Percentiles rank a stretch among this genome's conserved stretches.
Conservation (phyloP, 176 grass and related monocot genomes). For the Chrysopogon serrulatus region DNA sequence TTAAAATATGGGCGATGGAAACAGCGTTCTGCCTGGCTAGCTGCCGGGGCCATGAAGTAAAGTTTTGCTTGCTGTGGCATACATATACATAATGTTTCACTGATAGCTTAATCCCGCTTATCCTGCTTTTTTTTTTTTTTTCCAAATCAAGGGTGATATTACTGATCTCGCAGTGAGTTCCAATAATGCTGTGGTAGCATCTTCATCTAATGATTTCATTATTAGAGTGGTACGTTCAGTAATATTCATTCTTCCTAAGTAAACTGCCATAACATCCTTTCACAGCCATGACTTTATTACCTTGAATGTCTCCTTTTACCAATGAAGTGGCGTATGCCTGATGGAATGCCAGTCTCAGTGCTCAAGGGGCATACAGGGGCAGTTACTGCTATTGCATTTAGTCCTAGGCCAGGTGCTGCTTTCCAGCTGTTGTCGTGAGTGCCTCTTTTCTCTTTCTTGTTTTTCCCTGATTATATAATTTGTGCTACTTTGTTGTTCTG, state of each 20-base stretch:
- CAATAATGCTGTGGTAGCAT: conserved; percentile 97
- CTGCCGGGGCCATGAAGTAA: conserved; percentile 96
- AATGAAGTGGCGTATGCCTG: conserved; percentile 94
- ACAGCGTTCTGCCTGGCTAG: conserved; percentile 93
- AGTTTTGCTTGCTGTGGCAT: conserved; percentile 30
- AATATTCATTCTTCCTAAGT: conserved; percentile 7
- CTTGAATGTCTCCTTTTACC: conserved; percentile 26
- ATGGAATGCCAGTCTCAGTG: conserved; percentile 92
- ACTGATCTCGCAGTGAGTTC: conserved; percentile 96
- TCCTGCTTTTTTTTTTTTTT: background rate
- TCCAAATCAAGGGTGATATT: conserved; percentile 92
- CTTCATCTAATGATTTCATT: conserved; percentile 96
- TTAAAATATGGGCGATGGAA: conserved; percentile 99
- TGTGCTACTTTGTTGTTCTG: background rate
- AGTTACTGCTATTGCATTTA: conserved; percentile 98
- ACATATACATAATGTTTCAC: conserved; percentile 1
- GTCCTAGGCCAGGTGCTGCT: conserved; percentile 81
- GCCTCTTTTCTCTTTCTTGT: conserved; percentile 18
- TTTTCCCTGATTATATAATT: background rate
- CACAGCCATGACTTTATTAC: background rate
- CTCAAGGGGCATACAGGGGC: conserved; percentile 81
- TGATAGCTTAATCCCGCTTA: conserved; percentile 11
- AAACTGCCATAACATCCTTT: conserved; percentile 13
- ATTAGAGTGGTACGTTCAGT: conserved; percentile 83
- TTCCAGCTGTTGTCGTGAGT: conserved; percentile 97